A percentile compares a stretch with the other conserved stretches of the same genome.
Evolutionary conservation across 2,329 filamentous ascomycete species (phyloP).

Genomic region (Tetracladium maxilliforme): DNA sequence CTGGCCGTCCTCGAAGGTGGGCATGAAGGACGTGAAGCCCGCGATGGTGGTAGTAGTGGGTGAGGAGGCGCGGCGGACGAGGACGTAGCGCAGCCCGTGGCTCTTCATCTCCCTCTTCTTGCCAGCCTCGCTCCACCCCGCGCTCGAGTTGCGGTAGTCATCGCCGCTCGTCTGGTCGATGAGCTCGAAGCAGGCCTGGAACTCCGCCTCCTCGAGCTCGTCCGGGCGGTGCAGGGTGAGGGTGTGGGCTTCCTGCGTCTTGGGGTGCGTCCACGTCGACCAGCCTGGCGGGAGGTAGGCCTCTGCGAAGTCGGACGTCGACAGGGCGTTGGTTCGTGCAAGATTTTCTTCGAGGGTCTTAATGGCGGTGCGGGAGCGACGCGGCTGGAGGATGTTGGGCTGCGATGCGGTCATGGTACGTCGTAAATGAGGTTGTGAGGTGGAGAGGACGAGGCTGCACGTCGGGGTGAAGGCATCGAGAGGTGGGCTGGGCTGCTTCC

Average conservation of each 20-base stretch:
- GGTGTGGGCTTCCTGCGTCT: slow-evolving; percentile 21
- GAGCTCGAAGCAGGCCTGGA: slow-evolving; percentile 37
- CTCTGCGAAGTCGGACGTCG: too few relatives aligned
- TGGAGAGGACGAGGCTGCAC: too few relatives aligned
- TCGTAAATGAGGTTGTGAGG: too few relatives aligned
- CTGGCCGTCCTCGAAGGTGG: slow-evolving; percentile 50
- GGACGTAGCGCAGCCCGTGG: slow-evolving; percentile 50
- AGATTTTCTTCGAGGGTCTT: too few relatives aligned
- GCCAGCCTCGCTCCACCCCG: slow-evolving; percentile 44
- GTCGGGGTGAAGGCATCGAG: too few relatives aligned
- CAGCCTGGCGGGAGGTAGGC: too few relatives aligned
- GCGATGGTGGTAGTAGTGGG: slow-evolving; percentile 13
- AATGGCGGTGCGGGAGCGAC: too few relatives aligned
- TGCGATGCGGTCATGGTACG: too few relatives aligned
- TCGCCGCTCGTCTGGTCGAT: slow-evolving; percentile 47
- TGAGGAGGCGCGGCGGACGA: slow-evolving; percentile 28
- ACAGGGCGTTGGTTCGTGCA: too few relatives aligned
- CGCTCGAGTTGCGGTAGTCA: slow-evolving; percentile 47
- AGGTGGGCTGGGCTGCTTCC: too few relatives aligned
- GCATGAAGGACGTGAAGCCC: slow-evolving; percentile 55
- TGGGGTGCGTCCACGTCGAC: slow-evolving; percentile 34
- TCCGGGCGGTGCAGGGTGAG: slow-evolving; percentile 26
- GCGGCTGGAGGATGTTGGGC: too few relatives aligned
- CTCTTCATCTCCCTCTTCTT: slow-evolving; percentile 58
- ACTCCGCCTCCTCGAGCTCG: slow-evolving; percentile 24